Evolutionary conservation across 2,329 filamentous ascomycete species (phyloP).

Genomic region (Lecanicillium sp.): DNA sequence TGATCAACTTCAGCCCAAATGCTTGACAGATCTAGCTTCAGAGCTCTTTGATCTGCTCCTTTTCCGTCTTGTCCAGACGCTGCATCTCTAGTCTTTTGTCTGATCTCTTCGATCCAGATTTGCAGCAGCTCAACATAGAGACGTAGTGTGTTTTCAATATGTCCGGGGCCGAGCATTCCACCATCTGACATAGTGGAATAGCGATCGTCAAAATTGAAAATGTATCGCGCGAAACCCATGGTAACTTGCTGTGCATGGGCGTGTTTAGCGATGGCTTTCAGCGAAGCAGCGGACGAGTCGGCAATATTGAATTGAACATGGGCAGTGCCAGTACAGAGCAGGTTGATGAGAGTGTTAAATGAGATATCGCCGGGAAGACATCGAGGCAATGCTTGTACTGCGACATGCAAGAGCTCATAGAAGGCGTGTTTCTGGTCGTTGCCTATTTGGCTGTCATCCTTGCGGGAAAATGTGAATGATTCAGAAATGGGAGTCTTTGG

Average conservation of each 20-base stretch:
- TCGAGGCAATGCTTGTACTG: constrained; percentile 90
- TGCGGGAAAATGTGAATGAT: constrained; percentile 82
- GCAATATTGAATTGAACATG: constrained; percentile 93
- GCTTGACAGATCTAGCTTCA: constrained; percentile 78
- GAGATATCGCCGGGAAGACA: constrained; percentile 87
- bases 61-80: constrained; percentile 57
- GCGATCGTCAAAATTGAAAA: constrained; percentile 96
- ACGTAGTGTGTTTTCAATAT: constrained; percentile 89
- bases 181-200: constrained; percentile 98
- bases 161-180: constrained; percentile 86
- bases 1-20: constrained; percentile 93
- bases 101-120: constrained; percentile 97
- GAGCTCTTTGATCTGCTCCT: constrained; percentile 60
- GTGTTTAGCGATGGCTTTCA: constrained; percentile 93
- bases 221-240: constrained; percentile 93
- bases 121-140: constrained; percentile 90
- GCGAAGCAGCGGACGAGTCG: constrained; percentile 79
- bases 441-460: constrained; percentile 67
- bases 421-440: constrained; percentile 88
- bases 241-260: constrained; percentile 92
- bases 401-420: constrained; percentile 91
- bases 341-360: constrained; percentile 87
- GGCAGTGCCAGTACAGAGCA: constrained; percentile 92
- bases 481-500: constrained; percentile 95
- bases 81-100: constrained; percentile 72